A percentile compares a stretch with the other conserved stretches of the same genome.
Conservation (phyloP, 2,329 filamentous ascomycete genomes). For the Fusarium multiceps region DNA sequence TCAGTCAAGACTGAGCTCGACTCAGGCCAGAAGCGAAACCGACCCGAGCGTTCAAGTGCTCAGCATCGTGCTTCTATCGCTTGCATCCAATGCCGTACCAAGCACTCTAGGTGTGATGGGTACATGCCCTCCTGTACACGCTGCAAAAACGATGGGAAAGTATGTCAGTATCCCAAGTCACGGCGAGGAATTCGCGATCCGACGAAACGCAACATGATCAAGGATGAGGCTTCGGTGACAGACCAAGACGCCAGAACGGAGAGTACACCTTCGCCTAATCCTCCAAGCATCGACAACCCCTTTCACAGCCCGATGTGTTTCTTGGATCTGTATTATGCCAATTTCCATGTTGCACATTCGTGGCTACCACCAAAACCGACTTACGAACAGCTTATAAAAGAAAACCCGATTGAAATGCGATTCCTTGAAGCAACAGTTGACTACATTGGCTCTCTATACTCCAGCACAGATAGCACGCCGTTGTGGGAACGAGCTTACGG, state of each 20-base stretch:
- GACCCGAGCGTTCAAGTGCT: conserved; percentile 26
- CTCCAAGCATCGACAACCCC: conserved; percentile 7
- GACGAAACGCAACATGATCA: conserved; percentile 29
- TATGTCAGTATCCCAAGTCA: conserved; percentile 36
- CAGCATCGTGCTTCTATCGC: conserved; percentile 38
- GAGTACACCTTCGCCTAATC: conserved; percentile 21
- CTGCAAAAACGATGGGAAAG: conserved; percentile 28
- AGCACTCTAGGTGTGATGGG: conserved; percentile 40
- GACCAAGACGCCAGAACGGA: conserved; percentile 13
- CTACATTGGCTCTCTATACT: conserved; percentile 42
- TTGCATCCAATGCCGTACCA: conserved; percentile 39
- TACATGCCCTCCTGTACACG: conserved; percentile 32
- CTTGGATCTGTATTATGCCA: conserved; percentile 40
- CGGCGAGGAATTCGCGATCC: conserved; percentile 35
- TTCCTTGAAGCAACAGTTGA: conserved; percentile 26
- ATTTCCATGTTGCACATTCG: conserved; percentile 42
- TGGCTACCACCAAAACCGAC: conserved; percentile 37
- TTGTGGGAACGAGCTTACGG: conserved; percentile 25
- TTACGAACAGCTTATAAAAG: conserved; percentile 14
- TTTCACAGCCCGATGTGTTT: conserved; percentile 1
- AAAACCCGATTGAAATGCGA: conserved; percentile 3
- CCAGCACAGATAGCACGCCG: conserved; percentile 8
- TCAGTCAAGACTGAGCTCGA: conserved; percentile 6
- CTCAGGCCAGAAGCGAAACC: conserved; percentile 17
- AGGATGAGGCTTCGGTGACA: conserved; percentile 1